Evolutionary conservation across 1,139 yeast species (phyloP).

Genomic region (Lodderomyces orthopsilosis): DNA sequence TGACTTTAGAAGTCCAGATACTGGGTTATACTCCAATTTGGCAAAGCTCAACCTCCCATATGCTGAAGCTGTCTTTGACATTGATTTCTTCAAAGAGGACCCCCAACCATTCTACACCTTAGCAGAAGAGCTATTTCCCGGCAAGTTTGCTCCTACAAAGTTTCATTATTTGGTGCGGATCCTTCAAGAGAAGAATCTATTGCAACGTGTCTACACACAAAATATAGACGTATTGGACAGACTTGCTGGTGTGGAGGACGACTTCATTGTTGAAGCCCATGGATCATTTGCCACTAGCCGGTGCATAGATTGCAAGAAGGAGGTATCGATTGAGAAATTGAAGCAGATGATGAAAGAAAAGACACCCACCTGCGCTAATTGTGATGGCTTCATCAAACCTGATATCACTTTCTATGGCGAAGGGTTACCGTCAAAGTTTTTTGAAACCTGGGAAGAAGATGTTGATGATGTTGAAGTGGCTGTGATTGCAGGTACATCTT

Average conservation of each 20-base stretch:
- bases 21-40: constrained; percentile 85
- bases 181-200: constrained; percentile 58
- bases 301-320: constrained; percentile 69
- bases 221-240: constrained; percentile 91
- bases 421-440: constrained; percentile 67
- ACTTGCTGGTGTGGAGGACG: constrained; percentile 69
- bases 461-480: constrained; percentile 61
- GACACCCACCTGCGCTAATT: constrained; percentile 51
- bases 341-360: constrained; percentile 36
- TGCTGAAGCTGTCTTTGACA: constrained; percentile 95
- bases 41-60: constrained; percentile 74
- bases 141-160: constrained; percentile 76
- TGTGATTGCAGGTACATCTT: constrained; percentile 88
- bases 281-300: constrained; percentile 87
- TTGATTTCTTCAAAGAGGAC: constrained; percentile 67
- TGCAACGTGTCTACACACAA: constrained; percentile 80
- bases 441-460: constrained; percentile 68
- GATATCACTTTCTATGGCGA: constrained; percentile 95
- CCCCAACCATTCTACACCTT: constrained; percentile 85
- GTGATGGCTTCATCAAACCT: constrained; percentile 82
- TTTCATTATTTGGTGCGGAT: constrained; percentile 72
- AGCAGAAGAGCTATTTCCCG: constrained; percentile 85
- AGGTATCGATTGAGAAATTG: constrained; percentile 52
- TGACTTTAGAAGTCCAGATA: constrained; percentile 87
- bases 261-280: constrained; percentile 82